Evolutionary conservation across 2,329 filamentous ascomycete genomes (phyloP).

Genomic region (Pseudonectria foliicola): DNA sequence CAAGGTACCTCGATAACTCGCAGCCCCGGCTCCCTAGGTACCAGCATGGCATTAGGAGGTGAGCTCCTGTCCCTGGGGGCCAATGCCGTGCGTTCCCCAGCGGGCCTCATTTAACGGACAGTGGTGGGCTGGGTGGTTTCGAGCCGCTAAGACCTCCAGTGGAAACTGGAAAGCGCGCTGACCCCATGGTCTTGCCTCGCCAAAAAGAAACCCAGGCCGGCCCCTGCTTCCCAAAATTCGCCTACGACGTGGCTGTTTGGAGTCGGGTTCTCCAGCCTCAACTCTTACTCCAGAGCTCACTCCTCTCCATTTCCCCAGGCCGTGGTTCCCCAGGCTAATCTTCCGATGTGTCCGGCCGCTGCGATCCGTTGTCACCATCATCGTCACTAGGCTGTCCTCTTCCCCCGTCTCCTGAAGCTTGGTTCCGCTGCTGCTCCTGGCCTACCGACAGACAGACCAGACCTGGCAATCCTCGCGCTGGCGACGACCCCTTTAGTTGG

Average conservation of each 20-base stretch:
- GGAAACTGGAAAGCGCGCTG: slow-evolving; percentile 1
- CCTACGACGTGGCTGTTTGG: slow-evolving; percentile 3
- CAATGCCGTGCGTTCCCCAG: slow-evolving; percentile 17
- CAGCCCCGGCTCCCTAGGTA: not conserved
- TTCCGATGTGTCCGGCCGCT: slow-evolving; percentile 27
- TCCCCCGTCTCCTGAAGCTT: slow-evolving; percentile 14
- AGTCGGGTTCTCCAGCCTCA: slow-evolving; percentile 3
- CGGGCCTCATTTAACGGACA: slow-evolving; percentile 19
- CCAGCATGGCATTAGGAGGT: too few species aligned
- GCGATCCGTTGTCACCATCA: slow-evolving; percentile 15
- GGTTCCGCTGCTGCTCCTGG: slow-evolving; percentile 14
- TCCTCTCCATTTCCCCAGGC: slow-evolving; percentile 6
- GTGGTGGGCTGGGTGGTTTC: slow-evolving; percentile 2
- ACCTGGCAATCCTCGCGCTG: slow-evolving; percentile 18
- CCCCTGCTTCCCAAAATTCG: slow-evolving; percentile 4
- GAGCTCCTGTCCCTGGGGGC: slow-evolving; percentile 9
- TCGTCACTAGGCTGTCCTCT: slow-evolving; percentile 18
- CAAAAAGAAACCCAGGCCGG: not conserved
- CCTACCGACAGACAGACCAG: slow-evolving; percentile 2
- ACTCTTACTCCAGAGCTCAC: slow-evolving; percentile 1
- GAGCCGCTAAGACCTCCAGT: slow-evolving; percentile 2
- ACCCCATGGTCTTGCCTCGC: too few species aligned
- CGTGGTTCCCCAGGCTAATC: slow-evolving; percentile 8
- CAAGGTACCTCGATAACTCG: too few species aligned
- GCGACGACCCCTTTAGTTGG: slow-evolving; percentile 20